A percentile compares a stretch with the other conserved stretches of the same genome.
Evolutionary conservation across 2,329 filamentous ascomycete species (phyloP).

Genomic region (Colletotrichum kahawae): DNA sequence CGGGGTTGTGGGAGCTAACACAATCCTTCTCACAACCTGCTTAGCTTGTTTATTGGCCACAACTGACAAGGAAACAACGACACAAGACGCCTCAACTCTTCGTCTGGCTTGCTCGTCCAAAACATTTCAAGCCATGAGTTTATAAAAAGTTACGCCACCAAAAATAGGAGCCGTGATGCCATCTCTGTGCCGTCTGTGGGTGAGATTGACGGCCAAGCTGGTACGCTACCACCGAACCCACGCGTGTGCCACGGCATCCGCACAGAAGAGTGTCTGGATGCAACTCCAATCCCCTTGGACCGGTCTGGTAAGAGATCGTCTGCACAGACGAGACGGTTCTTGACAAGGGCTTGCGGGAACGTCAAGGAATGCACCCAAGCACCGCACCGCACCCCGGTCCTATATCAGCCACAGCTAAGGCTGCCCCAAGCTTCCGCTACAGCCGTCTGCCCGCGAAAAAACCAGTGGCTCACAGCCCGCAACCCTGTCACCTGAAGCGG

Average conservation of each 20-base stretch:
- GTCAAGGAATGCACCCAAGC: constrained; percentile 5
- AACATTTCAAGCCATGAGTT: not conserved
- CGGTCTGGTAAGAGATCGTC: constrained; percentile 3
- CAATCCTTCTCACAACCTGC: not conserved
- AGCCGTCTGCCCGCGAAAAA: constrained; percentile 11
- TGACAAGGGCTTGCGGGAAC: constrained; percentile 13
- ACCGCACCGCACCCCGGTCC: constrained; percentile 2
- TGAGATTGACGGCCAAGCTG: not conserved
- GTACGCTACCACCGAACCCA: not conserved
- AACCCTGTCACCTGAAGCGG: constrained; percentile 5
- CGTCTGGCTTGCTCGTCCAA: not conserved
- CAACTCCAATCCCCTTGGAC: not conserved
- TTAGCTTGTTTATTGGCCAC: constrained; percentile 4
- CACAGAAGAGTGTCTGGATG: not conserved
- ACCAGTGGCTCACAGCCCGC: not conserved
- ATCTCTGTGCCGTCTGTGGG: not conserved
- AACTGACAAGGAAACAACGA: not conserved
- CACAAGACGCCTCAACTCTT: not conserved
- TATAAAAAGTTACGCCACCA: not conserved
- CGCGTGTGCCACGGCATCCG: not conserved
- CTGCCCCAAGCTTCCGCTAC: constrained; percentile 15
- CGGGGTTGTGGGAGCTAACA: not conserved
- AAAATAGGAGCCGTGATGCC: constrained; percentile 5
- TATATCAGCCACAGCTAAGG: constrained; percentile 16
- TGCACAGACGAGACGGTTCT: constrained; percentile 16